Evolutionary conservation across 768 basidiomycete genomes (phyloP).

Genomic region (Myochromella boudieri): DNA sequence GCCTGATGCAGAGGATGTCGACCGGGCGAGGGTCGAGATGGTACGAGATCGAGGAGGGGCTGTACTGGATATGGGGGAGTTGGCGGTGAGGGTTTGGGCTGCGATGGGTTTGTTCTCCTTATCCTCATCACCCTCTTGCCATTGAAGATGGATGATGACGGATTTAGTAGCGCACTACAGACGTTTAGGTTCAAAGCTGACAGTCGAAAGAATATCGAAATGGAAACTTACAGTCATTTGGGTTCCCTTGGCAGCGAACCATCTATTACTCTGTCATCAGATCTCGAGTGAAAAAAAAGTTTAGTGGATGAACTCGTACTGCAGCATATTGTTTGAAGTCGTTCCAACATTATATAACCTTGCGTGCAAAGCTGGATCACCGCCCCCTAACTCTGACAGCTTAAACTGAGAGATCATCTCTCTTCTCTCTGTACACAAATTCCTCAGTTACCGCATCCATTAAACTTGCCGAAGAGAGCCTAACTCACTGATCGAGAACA

Average conservation of each 20-base stretch:
- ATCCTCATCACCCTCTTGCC: conserved; percentile 64
- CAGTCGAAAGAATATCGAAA: not conserved
- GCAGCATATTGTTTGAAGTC: conserved; percentile 86
- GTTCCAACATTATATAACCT: conserved; percentile 77
- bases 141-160: conserved; percentile 80
- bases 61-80: conserved; percentile 19
- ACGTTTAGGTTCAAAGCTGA: not conserved
- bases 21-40: conserved; percentile 53
- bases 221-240: conserved; percentile 75
- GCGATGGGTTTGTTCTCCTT: conserved; percentile 19
- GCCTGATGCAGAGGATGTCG: conserved; percentile 41
- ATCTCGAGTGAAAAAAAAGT: not conserved
- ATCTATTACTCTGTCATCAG: conserved; percentile 35
- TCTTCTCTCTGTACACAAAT: conserved; percentile 42
- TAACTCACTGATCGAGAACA: conserved; percentile 84
- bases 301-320: conserved; percentile 40
- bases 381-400: conserved; percentile 70
- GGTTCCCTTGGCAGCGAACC: conserved; percentile 88
- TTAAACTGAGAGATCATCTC: conserved; percentile 95
- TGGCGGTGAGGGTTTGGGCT: conserved; percentile 13
- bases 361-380: conserved; percentile 63
- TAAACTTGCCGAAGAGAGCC: not conserved
- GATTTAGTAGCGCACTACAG: conserved; percentile 85
- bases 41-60: conserved; percentile 41
- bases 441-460: conserved; percentile 2